These are phyloP conservation scores for Trifolium subterraneum DNA, from an alignment of 306 rosid genomes.

Conservation along the genomic window DNA sequence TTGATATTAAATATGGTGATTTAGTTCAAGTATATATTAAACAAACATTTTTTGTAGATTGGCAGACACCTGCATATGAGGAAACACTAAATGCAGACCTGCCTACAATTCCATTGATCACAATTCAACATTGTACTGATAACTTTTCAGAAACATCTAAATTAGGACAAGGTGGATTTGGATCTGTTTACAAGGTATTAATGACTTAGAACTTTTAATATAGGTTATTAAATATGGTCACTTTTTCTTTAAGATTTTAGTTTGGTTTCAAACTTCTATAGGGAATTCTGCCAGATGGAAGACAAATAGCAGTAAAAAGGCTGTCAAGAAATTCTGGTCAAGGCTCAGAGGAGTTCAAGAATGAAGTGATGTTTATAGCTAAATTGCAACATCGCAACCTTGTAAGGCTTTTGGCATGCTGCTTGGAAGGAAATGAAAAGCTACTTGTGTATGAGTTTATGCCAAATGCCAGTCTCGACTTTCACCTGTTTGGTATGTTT, in stretches of 20 bases:
- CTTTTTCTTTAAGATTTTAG: neutral
- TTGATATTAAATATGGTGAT: neutral
- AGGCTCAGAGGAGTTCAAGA: conserved; percentile 64
- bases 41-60: neutral
- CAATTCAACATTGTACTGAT: conserved; percentile 37
- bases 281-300: conserved; percentile 64
- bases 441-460: conserved; percentile 66
- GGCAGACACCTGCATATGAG: neutral
- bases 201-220: neutral
- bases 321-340: conserved; percentile 61
- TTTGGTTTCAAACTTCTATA: neutral
- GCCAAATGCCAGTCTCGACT: conserved; percentile 59
- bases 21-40: neutral
- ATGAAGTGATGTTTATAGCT: conserved; percentile 62
- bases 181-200: conserved; percentile 47
- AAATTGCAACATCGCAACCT: conserved; percentile 71
- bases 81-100: conserved; percentile 36
- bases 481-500: conserved; percentile 55
- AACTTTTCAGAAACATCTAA: conserved; percentile 54
- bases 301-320: conserved; percentile 66
- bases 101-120: conserved; percentile 40
- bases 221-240: neutral
- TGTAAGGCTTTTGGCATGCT: conserved; percentile 65
- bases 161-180: conserved; percentile 71
- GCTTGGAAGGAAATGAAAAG: conserved; percentile 62